These are phyloP conservation scores for Eutrema heterophyllum DNA, from an alignment of 345 rosid species.

Conservation along the genomic window DNA sequence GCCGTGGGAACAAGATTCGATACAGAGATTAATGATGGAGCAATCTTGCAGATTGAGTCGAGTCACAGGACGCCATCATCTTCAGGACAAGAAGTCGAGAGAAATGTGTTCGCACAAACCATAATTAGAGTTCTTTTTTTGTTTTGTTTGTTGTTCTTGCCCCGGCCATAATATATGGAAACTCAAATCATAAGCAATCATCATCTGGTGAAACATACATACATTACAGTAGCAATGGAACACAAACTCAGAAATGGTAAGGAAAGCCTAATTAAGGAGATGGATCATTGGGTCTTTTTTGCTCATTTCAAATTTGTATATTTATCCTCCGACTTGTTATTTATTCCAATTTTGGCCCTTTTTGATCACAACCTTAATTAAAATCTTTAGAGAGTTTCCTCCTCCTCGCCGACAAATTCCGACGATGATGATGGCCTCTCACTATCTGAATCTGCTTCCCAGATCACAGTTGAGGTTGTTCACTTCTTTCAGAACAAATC, in stretches of 20 bases:
- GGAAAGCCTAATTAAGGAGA: too few species aligned
- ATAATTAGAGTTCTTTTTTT: constrained; percentile 2
- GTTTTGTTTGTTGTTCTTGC: too few species aligned
- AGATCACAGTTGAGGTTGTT: constrained; percentile 5
- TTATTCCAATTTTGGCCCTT: background rate
- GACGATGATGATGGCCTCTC: constrained; percentile 26
- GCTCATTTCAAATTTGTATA: background rate
- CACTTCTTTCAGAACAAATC: constrained; percentile 1
- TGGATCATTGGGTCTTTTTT: too few species aligned
- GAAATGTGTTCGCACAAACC: constrained; percentile 40
- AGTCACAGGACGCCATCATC: constrained; percentile 34
- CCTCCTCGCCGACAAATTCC: background rate
- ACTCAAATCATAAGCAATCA: too few species aligned
- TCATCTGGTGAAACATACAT: too few species aligned
- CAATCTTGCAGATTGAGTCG: constrained; percentile 71
- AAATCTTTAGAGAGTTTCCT: too few species aligned
- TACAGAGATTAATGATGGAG: constrained; percentile 45
- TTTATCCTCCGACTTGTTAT: background rate
- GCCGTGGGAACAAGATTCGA: constrained; percentile 67
- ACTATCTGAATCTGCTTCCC: constrained; percentile 18
- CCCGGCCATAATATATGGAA: too few species aligned
- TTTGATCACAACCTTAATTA: background rate
- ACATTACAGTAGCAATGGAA: too few species aligned
- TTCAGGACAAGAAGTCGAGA: constrained; percentile 33
- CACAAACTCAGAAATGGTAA: too few species aligned